phyloP scores from a whole-genome alignment of 306 rosid genomes.

The Dryas drummondii region DNA sequence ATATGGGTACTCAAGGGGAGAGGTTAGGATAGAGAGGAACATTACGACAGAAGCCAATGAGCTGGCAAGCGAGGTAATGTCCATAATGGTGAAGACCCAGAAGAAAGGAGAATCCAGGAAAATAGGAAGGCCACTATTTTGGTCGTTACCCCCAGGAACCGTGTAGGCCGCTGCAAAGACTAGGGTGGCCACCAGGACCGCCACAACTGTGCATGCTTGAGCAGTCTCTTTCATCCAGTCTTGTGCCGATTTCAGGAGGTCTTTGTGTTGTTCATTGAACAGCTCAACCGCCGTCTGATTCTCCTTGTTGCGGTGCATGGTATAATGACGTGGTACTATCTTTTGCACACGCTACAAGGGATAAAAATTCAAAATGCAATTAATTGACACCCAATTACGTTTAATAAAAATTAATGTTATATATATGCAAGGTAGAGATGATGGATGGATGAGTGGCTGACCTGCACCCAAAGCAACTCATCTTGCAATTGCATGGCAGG shows the following conservation, averaged over 20 bases:
- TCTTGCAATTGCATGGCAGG: background rate
- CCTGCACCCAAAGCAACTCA: background rate
- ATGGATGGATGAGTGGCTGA: background rate
- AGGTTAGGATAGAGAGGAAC: too few relatives aligned
- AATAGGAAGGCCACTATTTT: too few relatives aligned
- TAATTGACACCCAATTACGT: background rate
- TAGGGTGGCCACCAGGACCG: too few relatives aligned
- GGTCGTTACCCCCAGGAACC: too few relatives aligned
- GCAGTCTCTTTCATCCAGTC: constrained; percentile 28
- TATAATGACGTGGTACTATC: background rate
- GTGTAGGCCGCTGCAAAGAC: too few relatives aligned
- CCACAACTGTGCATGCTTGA: constrained; percentile 44
- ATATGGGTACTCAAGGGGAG: too few relatives aligned
- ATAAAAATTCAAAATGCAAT: background rate
- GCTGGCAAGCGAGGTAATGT: too few relatives aligned
- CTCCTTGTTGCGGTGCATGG: constrained; percentile 1
- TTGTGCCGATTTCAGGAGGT: constrained; percentile 19
- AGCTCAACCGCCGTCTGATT: constrained; percentile 8
- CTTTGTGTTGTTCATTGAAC: background rate
- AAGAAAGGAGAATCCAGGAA: too few relatives aligned
- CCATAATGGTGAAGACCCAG: too few relatives aligned
- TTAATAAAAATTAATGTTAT: too few relatives aligned
- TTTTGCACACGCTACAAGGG: constrained; percentile 29
- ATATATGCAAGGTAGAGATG: too few relatives aligned
- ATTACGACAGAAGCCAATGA: too few relatives aligned